These are phyloP conservation scores for Conticribra guillardii DNA, from an alignment of 108 stramenopile species.

Conservation along the genomic window DNA sequence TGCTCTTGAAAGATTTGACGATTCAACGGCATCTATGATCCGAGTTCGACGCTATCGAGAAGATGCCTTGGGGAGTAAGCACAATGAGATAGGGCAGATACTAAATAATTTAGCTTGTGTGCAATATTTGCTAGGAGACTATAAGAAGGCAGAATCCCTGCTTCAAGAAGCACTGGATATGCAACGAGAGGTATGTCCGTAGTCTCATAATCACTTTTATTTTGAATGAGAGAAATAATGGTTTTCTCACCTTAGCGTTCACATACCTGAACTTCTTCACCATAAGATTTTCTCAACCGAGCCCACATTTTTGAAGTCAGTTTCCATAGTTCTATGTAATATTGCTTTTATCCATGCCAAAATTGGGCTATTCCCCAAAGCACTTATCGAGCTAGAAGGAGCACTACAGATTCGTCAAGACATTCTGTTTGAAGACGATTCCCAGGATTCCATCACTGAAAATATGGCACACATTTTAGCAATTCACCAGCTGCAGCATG, in stretches of 20 bases:
- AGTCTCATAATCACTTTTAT: too few relatives aligned
- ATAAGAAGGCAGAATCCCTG: constrained; percentile 27
- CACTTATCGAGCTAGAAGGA: constrained; percentile 48
- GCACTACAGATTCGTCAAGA: constrained; percentile 46
- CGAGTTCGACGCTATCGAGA: constrained; percentile 33
- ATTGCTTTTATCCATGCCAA: constrained; percentile 49
- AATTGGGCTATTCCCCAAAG: constrained; percentile 40
- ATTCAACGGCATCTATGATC: constrained; percentile 34
- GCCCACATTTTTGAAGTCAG: constrained; percentile 31
- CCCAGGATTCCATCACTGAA: constrained; percentile 27
- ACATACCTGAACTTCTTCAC: neutral
- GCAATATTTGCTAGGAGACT: constrained; percentile 36
- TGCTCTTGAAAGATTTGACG: constrained; percentile 48
- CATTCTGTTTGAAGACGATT: constrained; percentile 33
- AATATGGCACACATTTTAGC: constrained; percentile 51
- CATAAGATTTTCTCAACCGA: constrained; percentile 23
- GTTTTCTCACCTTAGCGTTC: neutral
- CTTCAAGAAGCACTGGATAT: constrained; percentile 46
- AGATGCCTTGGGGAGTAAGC: constrained; percentile 22
- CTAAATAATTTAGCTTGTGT: constrained; percentile 45
- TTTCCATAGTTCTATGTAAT: constrained; percentile 36
- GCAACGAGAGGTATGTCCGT: constrained; percentile 23
- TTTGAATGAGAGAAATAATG: too few relatives aligned
- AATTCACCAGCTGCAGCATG: constrained; percentile 45
- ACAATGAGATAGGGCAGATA: constrained; percentile 35